Evolutionary conservation across 2,329 filamentous ascomycete genomes (phyloP).

Genomic region (Amylocarpus encephaloides): DNA sequence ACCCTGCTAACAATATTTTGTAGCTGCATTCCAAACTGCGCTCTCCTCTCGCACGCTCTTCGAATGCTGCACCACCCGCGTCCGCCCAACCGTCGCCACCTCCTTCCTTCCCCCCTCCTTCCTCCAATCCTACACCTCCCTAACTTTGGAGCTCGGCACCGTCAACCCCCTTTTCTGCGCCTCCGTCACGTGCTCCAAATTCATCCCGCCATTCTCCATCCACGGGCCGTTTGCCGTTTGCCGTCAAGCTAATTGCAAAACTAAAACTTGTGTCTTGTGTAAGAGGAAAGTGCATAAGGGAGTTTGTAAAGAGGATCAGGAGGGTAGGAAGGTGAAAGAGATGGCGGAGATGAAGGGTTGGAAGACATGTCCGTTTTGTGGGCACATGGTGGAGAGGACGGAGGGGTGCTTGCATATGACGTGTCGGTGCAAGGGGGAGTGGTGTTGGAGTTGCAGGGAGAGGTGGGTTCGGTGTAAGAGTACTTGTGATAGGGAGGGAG

Average conservation of each 20-base stretch:
- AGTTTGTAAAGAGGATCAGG: constrained; percentile 25
- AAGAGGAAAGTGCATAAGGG: constrained; percentile 20
- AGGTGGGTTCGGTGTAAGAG: no score
- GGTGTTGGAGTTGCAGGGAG: constrained; percentile 25
- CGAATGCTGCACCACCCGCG: constrained; percentile 15
- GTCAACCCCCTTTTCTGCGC: constrained; percentile 27
- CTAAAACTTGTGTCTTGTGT: constrained; percentile 23
- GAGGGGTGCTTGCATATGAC: constrained; percentile 30
- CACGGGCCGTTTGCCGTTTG: constrained; percentile 22
- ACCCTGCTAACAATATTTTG: neutral
- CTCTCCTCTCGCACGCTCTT: constrained; percentile 16
- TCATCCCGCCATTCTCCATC: constrained; percentile 24
- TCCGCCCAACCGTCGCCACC: neutral
- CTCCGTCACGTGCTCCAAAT: constrained; percentile 18
- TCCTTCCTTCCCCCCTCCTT: constrained; percentile 10
- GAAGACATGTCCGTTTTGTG: constrained; percentile 26
- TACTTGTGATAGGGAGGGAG: no score
- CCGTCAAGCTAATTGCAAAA: constrained; percentile 9
- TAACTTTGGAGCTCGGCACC: constrained; percentile 26
- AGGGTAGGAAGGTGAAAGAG: constrained; percentile 17
- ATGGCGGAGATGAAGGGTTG: constrained; percentile 24
- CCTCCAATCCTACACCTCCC: constrained; percentile 15
- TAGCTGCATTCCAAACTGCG: constrained; percentile 19
- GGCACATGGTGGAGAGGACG: constrained; percentile 23
- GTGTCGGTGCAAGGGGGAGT: constrained; percentile 25